Evolutionary conservation across 306 rosid species (phyloP).

Genomic region (Vigna radiata): DNA sequence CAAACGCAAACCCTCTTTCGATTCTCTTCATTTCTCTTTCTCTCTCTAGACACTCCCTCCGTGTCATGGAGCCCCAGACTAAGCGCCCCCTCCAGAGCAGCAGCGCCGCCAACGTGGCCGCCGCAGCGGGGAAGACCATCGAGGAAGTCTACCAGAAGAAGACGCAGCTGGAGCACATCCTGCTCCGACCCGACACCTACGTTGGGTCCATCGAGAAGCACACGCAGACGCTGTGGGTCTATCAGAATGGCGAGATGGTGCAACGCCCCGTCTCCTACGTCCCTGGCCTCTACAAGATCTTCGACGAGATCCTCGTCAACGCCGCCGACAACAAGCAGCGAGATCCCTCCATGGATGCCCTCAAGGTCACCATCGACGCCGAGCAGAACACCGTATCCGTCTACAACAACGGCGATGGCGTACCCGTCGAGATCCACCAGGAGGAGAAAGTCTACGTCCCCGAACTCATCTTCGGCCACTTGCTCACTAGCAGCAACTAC

Average conservation of each 20-base stretch:
- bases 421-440: constrained; percentile 90
- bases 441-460: constrained; percentile 96
- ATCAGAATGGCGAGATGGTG: constrained; percentile 72
- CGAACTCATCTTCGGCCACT: constrained; percentile 88
- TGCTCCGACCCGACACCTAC: constrained; percentile 94
- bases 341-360: constrained; percentile 73
- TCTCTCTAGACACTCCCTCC: constrained; percentile 44
- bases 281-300: constrained; percentile 94
- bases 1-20: not conserved
- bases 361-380: constrained; percentile 70
- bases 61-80: constrained; percentile 60
- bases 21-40: not conserved
- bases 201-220: constrained; percentile 92
- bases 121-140: constrained; percentile 59
- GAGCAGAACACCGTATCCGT: constrained; percentile 66
- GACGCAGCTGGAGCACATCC: constrained; percentile 93
- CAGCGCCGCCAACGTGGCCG: constrained; percentile 63
- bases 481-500: constrained; percentile 88
- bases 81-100: constrained; percentile 73
- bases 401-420: constrained; percentile 85
- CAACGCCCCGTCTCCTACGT: constrained; percentile 75
- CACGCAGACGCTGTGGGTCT: constrained; percentile 86
- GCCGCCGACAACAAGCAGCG: constrained; percentile 98
- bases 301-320: constrained; percentile 91
- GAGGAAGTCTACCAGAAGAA: constrained; percentile 94